Evolutionary conservation across 2,329 filamentous ascomycete genomes (phyloP), one percentile per base, ranked within the genome.

Genomic region (Venturia effusa): DNA sequence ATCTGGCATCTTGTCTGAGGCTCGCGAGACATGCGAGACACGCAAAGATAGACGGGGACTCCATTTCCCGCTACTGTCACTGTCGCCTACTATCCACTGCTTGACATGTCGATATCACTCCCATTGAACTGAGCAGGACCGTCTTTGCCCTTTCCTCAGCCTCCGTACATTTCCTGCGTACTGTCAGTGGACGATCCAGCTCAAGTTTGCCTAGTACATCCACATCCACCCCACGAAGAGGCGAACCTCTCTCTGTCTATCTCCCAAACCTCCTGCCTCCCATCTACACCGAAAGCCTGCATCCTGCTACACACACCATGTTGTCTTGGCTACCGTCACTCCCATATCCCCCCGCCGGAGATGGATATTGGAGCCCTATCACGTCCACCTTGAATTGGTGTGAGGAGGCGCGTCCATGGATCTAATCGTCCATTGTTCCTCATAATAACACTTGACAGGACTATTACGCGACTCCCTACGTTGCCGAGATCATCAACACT

Each of bases 351-450:
- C 80, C 82, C 15, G 74, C 81, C 32, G 71, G 79, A 63, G 77
- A 79, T 43, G 86, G 86, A 24, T 85, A 83, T 72, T 91, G 88
- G 87, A 83, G 81, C 6, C 84, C 86, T 27, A 84, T 88, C 64
- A 90, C 88, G 1, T 86, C 85, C 10, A 90, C 88, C 0, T 71
- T 90, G 55, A 90, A 92, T 73, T 92, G 89, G 83, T 92, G 89
- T 71, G 89, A 92, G 80, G 89, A 91, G 80, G 87, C 86, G 73
- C 66, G 73, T 66, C 51, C 8, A 24, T n/a, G 6, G 24, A 22
- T 5, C 17, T 62, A 32, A 10, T 39, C 19, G 51, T 32, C 15
- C 51, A 61, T 27, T 30, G 37, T 59, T 43, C n/a, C 19, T 61
- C 22, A 48, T 51, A 34, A 59, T 64, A 41, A 48, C 60, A 59